Percentiles rank a stretch among this genome's conserved stretches.
Evolutionary conservation across 1,284 basidiomycete genomes (phyloP).

Genomic region (Rhodotorula sp.): DNA sequence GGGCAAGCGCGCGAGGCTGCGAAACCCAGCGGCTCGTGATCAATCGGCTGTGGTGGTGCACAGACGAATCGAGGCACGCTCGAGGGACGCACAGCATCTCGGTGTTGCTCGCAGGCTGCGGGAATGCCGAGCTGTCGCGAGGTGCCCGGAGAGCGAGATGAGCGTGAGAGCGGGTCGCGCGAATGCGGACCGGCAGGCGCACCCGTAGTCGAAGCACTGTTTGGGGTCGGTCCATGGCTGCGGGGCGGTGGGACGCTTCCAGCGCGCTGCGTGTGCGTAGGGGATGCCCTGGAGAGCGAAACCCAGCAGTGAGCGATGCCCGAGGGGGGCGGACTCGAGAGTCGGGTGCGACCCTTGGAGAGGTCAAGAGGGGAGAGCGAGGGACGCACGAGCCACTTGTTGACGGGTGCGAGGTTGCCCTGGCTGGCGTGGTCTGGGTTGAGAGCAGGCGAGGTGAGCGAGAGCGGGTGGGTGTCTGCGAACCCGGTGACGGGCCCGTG

Average conservation of each 20-base stretch:
- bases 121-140: conserved; percentile 23
- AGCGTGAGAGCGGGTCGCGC: not conserved
- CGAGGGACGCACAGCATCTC: conserved; percentile 11
- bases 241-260: conserved; percentile 12
- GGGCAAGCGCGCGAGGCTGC: conserved; percentile 18
- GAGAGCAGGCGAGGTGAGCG: not conserved
- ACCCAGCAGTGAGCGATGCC: not conserved
- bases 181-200: not conserved
- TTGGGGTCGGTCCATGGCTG: conserved; percentile 8
- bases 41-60: not conserved
- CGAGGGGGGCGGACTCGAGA: not conserved
- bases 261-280: conserved; percentile 28
- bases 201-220: conserved; percentile 36
- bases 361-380: not conserved
- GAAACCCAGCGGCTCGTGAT: too few relatives aligned
- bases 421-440: not conserved
- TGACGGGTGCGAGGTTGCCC: conserved; percentile 8
- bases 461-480: conserved; percentile 23
- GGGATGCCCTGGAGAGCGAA: conserved; percentile 28
- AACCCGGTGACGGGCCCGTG: conserved; percentile 31
- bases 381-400: conserved; percentile 36
- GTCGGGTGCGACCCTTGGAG: not conserved
- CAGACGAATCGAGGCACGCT: too few relatives aligned
- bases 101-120: conserved; percentile 25
- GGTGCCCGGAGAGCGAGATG: not conserved